Evolutionary conservation across 108 stramenopile genomes (phyloP).

Genomic region (Stephanodiscus triporus): DNA sequence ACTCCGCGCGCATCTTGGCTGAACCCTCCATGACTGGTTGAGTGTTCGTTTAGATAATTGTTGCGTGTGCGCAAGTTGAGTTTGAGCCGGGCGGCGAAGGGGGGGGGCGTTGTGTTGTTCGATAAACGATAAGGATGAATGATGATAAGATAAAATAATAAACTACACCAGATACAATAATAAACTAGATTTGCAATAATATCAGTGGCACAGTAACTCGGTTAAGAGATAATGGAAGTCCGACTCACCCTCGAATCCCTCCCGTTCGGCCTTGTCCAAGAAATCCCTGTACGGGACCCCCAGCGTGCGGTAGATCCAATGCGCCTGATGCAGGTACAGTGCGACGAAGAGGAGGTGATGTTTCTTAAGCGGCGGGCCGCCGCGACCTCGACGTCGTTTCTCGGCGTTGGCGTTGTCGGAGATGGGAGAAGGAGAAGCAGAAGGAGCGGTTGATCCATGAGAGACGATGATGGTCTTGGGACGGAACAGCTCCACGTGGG

Average conservation of each 20-base stretch:
- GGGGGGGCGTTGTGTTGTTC: too few relatives aligned
- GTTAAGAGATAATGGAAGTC: too few relatives aligned
- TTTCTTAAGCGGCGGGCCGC: not conserved
- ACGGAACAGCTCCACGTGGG: conserved; percentile 55
- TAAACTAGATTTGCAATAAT: too few relatives aligned
- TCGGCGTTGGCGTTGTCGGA: not conserved
- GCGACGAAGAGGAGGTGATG: conserved; percentile 62
- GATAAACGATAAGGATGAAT: conserved; percentile 1
- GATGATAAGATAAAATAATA: not conserved
- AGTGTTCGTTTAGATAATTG: not conserved
- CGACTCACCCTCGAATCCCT: conserved; percentile 80
- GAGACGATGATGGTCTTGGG: conserved; percentile 53
- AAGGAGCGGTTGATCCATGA: too few relatives aligned
- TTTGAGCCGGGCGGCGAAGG: not conserved
- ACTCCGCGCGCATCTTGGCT: conserved; percentile 79
- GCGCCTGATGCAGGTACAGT: conserved; percentile 60
- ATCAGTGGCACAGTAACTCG: too few relatives aligned
- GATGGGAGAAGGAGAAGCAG: not conserved
- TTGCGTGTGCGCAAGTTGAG: not conserved
- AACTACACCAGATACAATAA: not conserved
- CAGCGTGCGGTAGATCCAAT: conserved; percentile 62
- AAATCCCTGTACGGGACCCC: conserved; percentile 76
- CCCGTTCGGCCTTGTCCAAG: conserved; percentile 87
- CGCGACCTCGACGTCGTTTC: not conserved
- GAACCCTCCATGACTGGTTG: conserved; percentile 85